Conservation (phyloP, 129 eudicot genomes). For the Saussurea involucrata region DNA sequence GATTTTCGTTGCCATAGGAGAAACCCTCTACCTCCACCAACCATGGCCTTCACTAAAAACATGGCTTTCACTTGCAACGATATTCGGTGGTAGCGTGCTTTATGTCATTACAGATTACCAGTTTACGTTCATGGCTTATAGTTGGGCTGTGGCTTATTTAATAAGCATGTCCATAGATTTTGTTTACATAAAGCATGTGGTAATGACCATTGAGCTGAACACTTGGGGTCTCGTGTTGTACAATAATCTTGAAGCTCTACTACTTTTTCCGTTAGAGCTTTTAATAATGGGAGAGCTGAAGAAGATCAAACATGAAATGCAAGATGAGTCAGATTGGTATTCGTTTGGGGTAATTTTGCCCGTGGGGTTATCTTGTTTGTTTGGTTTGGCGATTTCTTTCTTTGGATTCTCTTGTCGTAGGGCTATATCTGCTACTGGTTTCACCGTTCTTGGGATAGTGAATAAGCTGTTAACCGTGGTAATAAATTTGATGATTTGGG, state of each 20-base stretch:
- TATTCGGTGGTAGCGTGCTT: constrained; percentile 84
- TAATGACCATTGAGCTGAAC: constrained; percentile 94
- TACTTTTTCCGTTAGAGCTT: constrained; percentile 87
- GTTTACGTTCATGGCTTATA: constrained; percentile 84
- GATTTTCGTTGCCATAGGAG: constrained; percentile 94
- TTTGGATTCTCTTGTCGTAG: constrained; percentile 97
- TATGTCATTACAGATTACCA: constrained; percentile 93
- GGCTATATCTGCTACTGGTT: constrained; percentile 97
- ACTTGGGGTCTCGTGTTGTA: constrained; percentile 98
- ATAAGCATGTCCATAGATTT: constrained; percentile 98
- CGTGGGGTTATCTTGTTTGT: constrained; percentile 83
- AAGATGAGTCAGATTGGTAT: constrained; percentile 85
- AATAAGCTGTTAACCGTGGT: constrained; percentile 94
- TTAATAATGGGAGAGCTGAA: constrained; percentile 92
- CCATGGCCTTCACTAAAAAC: constrained; percentile 93
- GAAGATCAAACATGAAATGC: constrained; percentile 82
- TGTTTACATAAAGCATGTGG: constrained; percentile 96
- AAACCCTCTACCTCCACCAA: constrained; percentile 81
- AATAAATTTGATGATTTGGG: constrained; percentile 91
- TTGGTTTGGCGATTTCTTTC: constrained; percentile 94
- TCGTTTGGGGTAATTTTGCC: constrained; percentile 81
- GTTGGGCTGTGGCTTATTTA: constrained; percentile 90
- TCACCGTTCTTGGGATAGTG: constrained; percentile 96
- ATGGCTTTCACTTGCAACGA: constrained; percentile 83
- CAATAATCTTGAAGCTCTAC: constrained; percentile 93